Percentiles rank a stretch among this genome's conserved stretches.
Conservation (phyloP, 768 basidiomycete species). For the Hygrocybe coccinea region DNA sequence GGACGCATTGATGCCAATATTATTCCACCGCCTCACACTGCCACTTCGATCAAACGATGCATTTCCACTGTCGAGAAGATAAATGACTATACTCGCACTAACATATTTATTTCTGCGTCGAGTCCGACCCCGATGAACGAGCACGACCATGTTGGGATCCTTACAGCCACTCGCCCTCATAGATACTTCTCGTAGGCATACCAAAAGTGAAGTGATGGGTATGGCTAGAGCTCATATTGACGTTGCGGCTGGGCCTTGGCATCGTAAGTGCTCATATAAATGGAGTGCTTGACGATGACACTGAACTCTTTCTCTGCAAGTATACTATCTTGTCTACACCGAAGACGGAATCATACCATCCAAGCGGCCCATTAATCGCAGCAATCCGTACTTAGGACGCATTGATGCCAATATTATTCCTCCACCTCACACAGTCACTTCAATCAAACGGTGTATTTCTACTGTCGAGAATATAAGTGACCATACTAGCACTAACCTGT, state of each 20-base stretch:
- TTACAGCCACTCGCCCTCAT: too few species aligned
- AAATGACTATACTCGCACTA: background rate
- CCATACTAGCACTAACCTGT: background rate
- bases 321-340: conserved; percentile 8
- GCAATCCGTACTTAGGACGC: conserved; percentile 9
- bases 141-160: too few species aligned
- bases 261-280: too few species aligned
- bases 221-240: too few species aligned
- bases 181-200: too few species aligned
- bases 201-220: too few species aligned
- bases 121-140: too few species aligned
- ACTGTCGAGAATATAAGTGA: conserved; percentile 1
- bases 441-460: conserved; percentile 7
- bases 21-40: conserved; percentile 11
- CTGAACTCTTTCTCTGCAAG: too few species aligned
- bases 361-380: background rate
- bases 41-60: conserved; percentile 2
- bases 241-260: too few species aligned
- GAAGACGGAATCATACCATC: conserved; percentile 6
- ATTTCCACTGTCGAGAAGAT: conserved; percentile 4
- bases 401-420: conserved; percentile 8
- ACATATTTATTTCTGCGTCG: too few species aligned
- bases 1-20: conserved; percentile 11
- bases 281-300: too few species aligned
- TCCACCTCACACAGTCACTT: conserved; percentile 6